phyloP scores from a whole-genome alignment of 2,329 filamentous ascomycete species.

The Metarhizium robertsii region DNA sequence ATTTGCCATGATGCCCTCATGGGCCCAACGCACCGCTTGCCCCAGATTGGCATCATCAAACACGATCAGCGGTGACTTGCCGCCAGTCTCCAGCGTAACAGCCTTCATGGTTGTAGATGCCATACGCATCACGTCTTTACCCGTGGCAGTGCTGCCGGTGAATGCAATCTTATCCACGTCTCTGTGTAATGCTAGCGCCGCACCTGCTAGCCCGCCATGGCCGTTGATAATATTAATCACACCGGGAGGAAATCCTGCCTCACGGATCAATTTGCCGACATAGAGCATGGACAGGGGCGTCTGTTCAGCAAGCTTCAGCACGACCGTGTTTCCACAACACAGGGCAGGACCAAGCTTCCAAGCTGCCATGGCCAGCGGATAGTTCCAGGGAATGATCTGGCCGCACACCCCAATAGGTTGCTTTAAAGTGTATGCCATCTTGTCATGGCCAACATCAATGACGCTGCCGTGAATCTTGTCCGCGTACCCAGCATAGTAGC shows the following conservation, averaged over 20 bases:
- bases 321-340: slow-evolving; percentile 57
- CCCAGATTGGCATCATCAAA: slow-evolving; percentile 53
- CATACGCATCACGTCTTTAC: slow-evolving; percentile 60
- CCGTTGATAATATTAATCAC: slow-evolving; percentile 66
- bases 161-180: slow-evolving; percentile 65
- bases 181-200: slow-evolving; percentile 53
- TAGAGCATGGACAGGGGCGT: slow-evolving; percentile 52
- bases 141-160: slow-evolving; percentile 60
- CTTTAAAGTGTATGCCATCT: slow-evolving; percentile 62
- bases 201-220: slow-evolving; percentile 51
- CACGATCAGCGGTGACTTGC: slow-evolving; percentile 50
- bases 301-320: slow-evolving; percentile 50
- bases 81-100: slow-evolving; percentile 50
- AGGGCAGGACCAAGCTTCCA: slow-evolving; percentile 71
- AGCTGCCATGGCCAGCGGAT: slow-evolving; percentile 62
- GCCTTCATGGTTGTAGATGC: slow-evolving; percentile 51
- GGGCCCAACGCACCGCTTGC: slow-evolving; percentile 47
- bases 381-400: slow-evolving; percentile 81
- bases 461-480: slow-evolving; percentile 79
- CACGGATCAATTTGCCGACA: slow-evolving; percentile 52
- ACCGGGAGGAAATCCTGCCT: slow-evolving; percentile 64
- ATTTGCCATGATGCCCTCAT: slow-evolving; percentile 39
- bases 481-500: slow-evolving; percentile 56
- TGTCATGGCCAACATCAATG: slow-evolving; percentile 60
- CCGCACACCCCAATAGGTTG: slow-evolving; percentile 55